Percentiles rank a stretch among this genome's conserved stretches.
phyloP scores from a whole-genome alignment of 225 moss, liverwort and hornwort genomes.

The Sphagnum contortum region DNA sequence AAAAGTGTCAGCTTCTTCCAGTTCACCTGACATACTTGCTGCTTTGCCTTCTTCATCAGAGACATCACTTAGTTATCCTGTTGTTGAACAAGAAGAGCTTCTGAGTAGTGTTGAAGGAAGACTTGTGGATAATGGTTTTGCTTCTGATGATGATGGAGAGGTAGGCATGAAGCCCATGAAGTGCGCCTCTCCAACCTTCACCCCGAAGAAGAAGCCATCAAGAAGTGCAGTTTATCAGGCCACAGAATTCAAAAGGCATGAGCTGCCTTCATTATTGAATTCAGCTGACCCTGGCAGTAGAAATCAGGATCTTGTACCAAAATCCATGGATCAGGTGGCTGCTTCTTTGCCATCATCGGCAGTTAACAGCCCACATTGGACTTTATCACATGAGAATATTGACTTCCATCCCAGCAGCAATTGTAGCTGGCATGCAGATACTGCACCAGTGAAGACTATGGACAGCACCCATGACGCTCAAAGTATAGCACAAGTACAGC shows the following conservation, averaged over 20 bases:
- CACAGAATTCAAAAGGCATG: conserved; percentile 15
- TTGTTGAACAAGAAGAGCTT: conserved; percentile 10
- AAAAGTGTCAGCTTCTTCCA: conserved; percentile 13
- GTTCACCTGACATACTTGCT: conserved; percentile 19
- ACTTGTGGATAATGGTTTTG: conserved; percentile 13
- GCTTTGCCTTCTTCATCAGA: conserved; percentile 8
- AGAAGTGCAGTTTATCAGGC: conserved; percentile 22
- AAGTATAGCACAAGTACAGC: conserved; percentile 7
- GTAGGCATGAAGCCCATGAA: conserved; percentile 37
- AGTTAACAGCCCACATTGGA: conserved; percentile 12
- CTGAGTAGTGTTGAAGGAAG: conserved; percentile 17
- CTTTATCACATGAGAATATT: conserved; percentile 8
- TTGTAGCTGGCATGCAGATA: conserved; percentile 7
- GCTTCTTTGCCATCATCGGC: conserved; percentile 9
- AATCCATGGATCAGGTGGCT: conserved; percentile 9
- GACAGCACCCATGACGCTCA: conserved; percentile 36
- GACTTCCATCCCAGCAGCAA: conserved; percentile 7
- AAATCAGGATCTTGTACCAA: too few relatives aligned
- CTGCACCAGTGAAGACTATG: conserved; percentile 28
- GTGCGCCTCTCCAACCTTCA: conserved; percentile 46
- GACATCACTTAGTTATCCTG: not conserved
- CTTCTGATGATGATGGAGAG: conserved; percentile 28
- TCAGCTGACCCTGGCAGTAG: conserved; percentile 9
- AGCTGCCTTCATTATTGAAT: conserved; percentile 8
- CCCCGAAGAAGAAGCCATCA: conserved; percentile 18